Base-by-base conservation (phyloP, 2,329 filamentous ascomycete species). In the Aspergillus sp. region DNA sequence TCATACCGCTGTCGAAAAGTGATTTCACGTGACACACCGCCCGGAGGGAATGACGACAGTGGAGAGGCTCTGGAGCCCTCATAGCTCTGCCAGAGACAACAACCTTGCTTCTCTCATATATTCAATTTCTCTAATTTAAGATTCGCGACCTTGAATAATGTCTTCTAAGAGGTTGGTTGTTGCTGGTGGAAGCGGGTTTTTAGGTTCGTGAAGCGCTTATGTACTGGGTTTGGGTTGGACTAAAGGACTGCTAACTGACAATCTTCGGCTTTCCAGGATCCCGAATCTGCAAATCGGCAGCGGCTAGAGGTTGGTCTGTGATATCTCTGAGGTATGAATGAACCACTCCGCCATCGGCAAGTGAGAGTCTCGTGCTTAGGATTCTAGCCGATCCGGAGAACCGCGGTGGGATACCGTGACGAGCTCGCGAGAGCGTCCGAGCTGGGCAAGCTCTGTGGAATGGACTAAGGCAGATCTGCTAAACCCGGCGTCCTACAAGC, bases 391-490 rank as follows among this genome's bases (percentile, higher is more conserved):
- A 57, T 95, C 90, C 33, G 93, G 93, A 50, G 82, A 89, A 60
- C 93, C 93, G 10, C 79, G 78, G 58, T 98, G 93, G 93, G 79
- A 85, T 46, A 74, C 80, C 10, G 79, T 95, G 49, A 85, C 86
- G n/a, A 77, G 84, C 34, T 88, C 80, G 2, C 63, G 79, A 19
- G 75, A 77, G 5, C 77, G 87, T 0, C 91, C 91, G 0, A 62
- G 81, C 28, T 98, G 93, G 93, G 82, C 89, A 1, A 79, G 80
- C 58, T 81, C 82, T 42, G 88, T 98, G 4, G 78, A 81, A 52
- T 97, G 93, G 93, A 85, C 88, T 57, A 83, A 83, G 54, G 91
- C 85, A 59, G 88, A 97, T 69, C 84, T 97, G 56, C 80, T 98
- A 51, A 80, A 85, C 50, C 91, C 93, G 0, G 73, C 79, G 1